These are phyloP conservation scores for Xerocomus spinulosus DNA, from an alignment of 768 basidiomycete species.

Conservation along the genomic window DNA sequence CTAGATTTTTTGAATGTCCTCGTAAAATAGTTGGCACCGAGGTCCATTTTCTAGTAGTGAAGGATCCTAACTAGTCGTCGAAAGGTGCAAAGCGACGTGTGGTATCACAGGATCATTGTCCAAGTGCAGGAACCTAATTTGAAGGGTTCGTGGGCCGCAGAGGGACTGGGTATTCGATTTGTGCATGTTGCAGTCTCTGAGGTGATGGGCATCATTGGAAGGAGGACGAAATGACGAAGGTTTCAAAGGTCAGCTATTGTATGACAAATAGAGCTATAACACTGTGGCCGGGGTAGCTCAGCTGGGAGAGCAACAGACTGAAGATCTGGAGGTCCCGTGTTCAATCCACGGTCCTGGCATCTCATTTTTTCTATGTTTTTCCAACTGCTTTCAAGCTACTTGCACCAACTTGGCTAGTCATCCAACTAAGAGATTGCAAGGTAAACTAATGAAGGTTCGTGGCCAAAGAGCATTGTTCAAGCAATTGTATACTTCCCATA, in stretches of 20 bases:
- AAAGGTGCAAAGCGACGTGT: slow-evolving; percentile 8
- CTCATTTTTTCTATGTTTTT: slow-evolving; percentile 3
- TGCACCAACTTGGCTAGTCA: no score
- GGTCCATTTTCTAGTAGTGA: slow-evolving; percentile 11
- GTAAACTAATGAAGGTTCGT: no score
- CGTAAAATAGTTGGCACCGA: slow-evolving; percentile 15
- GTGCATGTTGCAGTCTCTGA: not conserved
- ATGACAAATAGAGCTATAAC: not conserved
- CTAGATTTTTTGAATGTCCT: slow-evolving; percentile 7
- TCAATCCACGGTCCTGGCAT: slow-evolving; percentile 76
- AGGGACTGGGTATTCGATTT: not conserved
- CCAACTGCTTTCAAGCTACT: no score
- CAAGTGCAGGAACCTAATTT: no score
- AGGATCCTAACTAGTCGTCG: slow-evolving; percentile 2
- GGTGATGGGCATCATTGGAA: no score
- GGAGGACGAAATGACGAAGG: no score
- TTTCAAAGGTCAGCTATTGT: no score
- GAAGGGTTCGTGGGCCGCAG: not conserved
- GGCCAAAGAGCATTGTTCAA: no score
- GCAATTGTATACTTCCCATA: slow-evolving; percentile 90
- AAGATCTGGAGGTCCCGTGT: slow-evolving; percentile 77
- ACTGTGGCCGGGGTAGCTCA: slow-evolving; percentile 57
- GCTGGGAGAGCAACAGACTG: slow-evolving; percentile 76
- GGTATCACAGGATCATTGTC: not conserved
- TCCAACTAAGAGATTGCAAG: no score